Evolutionary conservation across 495 filamentous ascomycete species (phyloP), one percentile per base, ranked within the genome.

Genomic region (Penicillium coprophilum): DNA sequence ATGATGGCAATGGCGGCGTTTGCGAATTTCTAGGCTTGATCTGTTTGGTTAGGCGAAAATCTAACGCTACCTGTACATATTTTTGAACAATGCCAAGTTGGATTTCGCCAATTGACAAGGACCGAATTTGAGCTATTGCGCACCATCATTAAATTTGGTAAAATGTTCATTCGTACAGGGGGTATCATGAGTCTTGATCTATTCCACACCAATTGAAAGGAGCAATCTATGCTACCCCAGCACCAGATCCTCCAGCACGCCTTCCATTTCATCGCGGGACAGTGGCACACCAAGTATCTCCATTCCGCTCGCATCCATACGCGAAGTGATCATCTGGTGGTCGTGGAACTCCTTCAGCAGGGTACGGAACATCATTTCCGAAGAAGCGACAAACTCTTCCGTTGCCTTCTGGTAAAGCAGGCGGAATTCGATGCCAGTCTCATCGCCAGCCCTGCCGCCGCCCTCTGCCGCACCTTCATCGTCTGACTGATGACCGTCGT

Each of bases 271-370:
- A 56, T 96, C 91, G 59, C 85, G 87, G 53, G 87, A 80, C 65
- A 96, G 87, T 6, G 94, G 95, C 13, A 96, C 84, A 49, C 87
- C 88, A 31, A 98, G 71, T 13, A 93, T 77, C 64, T 97, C 95
- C 32, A 87, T 88, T 0, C 94, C 94, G 52, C 88, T 76, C 2
- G 80, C 81, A 76, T 97, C 93, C 73, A 91, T 92, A 57, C 87
- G 83, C 51, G 86, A 91, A 20, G 87, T 88, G 56, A 98, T 85
- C 87, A 97, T 97, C 63, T 96, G 90, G 73, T 98, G 94, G 62
- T 98, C 94, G 66, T 96, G 89, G 71, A 98, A 96, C 82, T 98
- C 94, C 74, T 97, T 97, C 64, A 98, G 69, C 71, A 98, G 58
- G 28, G 90, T 93, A 58, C 94, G 80, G 72, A 97, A 98, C 63